Base-by-base conservation (phyloP, 2,329 filamentous ascomycete genomes). In the Fusarium falciforme region DNA sequence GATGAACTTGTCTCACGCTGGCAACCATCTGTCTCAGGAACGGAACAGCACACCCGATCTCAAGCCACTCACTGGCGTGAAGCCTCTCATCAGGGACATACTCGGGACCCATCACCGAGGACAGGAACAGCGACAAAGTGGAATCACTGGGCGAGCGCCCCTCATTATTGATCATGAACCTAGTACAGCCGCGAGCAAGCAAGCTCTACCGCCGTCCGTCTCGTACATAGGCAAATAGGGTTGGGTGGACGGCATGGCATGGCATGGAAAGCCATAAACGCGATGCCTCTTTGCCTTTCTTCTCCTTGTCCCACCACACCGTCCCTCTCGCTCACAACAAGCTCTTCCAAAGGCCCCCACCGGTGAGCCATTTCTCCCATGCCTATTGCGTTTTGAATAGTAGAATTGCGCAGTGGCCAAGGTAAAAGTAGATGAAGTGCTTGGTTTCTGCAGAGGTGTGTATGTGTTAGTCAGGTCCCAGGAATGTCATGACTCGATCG, bases 341-440 rank as follows among this genome's bases (percentile, higher is more conserved):
- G 71, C 76, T 78, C 75, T 78, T 78, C 76, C 76, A 78, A 78
- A 78, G 75, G 76, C 76, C 72, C 72, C 70, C 66, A 66, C 70
- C 59, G 66, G 75, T 76, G 74, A 78, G 73, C 77, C 74, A 76
- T 66, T 78, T 70, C 73, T 72, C 77, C 76, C 77, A 78, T 71
- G 75, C 77, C 81, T 91, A 98, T 90, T 98, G 96, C 44, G 96
- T 99, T 90, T 99, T 99, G 91, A 98, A 99, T 62, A 99, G 92
- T 66, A 99, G 90, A 82, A 99, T 98, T 69, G 96, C 96, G 84
- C 95, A 98, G 88, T 98, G 96, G 64, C 96, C 96, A 69, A 99
- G 93, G 87, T 99, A 99, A 88, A 99, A 99, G 88, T 99, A 99
- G 83, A 99, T 98, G 88, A 99, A 99, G 85, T 99, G 96, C 87